Evolutionary conservation across 805 yeast genomes (phyloP).

Genomic region (Ogataea ganodermae): DNA sequence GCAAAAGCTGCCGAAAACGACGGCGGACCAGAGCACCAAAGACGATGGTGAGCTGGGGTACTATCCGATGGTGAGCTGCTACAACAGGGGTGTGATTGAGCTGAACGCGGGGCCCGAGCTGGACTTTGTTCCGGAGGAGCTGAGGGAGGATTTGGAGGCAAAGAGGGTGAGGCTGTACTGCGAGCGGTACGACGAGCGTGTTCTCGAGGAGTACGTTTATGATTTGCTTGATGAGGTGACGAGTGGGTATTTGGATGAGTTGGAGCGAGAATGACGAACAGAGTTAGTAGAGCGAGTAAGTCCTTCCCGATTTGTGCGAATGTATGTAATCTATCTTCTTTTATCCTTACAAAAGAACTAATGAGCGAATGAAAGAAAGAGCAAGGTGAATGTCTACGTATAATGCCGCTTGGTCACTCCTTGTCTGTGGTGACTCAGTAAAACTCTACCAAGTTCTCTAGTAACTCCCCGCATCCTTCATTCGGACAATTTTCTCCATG

Average conservation of each 20-base stretch:
- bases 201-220: conserved; percentile 80
- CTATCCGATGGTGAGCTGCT: conserved; percentile 86
- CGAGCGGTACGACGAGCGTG: conserved; percentile 63
- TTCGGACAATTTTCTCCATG: conserved; percentile 37
- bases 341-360: too few relatives aligned
- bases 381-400: too few relatives aligned
- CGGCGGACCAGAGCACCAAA: conserved; percentile 32
- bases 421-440: too few relatives aligned
- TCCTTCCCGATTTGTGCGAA: too few relatives aligned
- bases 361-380: too few relatives aligned
- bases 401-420: too few relatives aligned
- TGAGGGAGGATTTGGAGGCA: conserved; percentile 27
- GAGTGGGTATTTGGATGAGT: conserved; percentile 51
- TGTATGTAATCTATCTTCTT: too few relatives aligned
- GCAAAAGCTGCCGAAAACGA: conserved; percentile 37
- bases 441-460: conserved; percentile 21
- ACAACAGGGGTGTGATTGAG: conserved; percentile 72
- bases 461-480: conserved; percentile 24
- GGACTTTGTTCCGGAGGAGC: conserved; percentile 42
- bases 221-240: conserved; percentile 87
- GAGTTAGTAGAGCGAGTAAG: background rate
- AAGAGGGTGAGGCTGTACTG: conserved; percentile 51
- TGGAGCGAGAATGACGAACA: conserved; percentile 22
- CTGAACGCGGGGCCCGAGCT: conserved; percentile 71
- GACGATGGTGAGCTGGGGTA: conserved; percentile 91